phyloP scores from a whole-genome alignment of 2,329 filamentous ascomycete species.

The Monilinia fructigena region DNA sequence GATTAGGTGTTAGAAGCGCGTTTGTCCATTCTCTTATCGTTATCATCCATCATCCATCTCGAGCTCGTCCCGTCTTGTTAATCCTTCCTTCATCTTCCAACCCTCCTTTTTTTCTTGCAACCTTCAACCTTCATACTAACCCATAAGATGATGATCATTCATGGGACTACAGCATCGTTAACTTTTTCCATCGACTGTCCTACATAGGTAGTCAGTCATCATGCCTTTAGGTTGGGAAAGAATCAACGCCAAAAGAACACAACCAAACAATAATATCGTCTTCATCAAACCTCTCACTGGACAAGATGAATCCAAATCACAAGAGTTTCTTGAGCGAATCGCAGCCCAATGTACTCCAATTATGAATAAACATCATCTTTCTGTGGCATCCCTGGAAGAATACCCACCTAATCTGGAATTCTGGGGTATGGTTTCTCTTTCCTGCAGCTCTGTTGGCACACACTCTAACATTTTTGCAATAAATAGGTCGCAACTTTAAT shows the following conservation, averaged over 20 bases:
- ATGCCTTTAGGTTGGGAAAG: conserved; percentile 81
- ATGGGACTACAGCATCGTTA: background rate
- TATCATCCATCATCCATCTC: background rate
- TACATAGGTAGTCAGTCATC: conserved; percentile 19
- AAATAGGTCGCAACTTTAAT: conserved; percentile 83
- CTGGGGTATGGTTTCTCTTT: conserved; percentile 42
- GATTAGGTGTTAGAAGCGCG: background rate
- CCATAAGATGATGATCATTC: background rate
- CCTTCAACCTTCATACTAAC: too few relatives aligned
- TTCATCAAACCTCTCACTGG: conserved; percentile 81
- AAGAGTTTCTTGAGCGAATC: conserved; percentile 72
- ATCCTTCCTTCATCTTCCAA: background rate
- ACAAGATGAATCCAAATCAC: conserved; percentile 58
- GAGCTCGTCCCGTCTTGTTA: background rate
- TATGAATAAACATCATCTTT: conserved; percentile 64
- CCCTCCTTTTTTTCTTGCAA: too few relatives aligned
- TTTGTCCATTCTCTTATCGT: background rate
- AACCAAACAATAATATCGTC: conserved; percentile 74
- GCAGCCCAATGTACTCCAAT: conserved; percentile 76
- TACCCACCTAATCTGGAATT: conserved; percentile 80
- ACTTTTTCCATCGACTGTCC: background rate
- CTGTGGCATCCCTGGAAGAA: conserved; percentile 73
- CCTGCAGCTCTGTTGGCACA: background rate
- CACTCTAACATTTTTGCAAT: background rate
- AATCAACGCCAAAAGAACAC: conserved; percentile 70